Percentiles rank a stretch among this genome's conserved stretches.
phyloP scores from a whole-genome alignment of 805 yeast species.

The Schwanniomyces yamadae region DNA sequence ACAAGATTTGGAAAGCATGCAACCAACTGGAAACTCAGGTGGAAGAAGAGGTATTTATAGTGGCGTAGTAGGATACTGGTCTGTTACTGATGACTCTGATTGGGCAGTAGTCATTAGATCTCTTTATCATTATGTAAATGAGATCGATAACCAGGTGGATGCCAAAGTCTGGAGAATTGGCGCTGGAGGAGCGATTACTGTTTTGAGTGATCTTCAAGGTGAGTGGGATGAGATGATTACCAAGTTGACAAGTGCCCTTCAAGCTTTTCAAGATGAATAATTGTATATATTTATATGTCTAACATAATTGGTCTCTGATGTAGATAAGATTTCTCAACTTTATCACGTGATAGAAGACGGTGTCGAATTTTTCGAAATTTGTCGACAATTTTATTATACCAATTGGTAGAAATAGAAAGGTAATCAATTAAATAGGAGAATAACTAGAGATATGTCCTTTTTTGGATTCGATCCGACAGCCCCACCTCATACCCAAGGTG shows the following conservation, averaged over 20 bases:
- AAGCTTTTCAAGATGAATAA: slow-evolving; percentile 48
- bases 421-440: neutral
- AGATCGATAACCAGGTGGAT: slow-evolving; percentile 26
- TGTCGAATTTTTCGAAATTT: neutral
- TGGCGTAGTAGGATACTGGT: slow-evolving; percentile 96
- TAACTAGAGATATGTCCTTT: slow-evolving; percentile 51
- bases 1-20: slow-evolving; percentile 52
- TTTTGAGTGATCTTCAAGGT: slow-evolving; percentile 73
- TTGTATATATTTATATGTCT: neutral
- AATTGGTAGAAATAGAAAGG: neutral
- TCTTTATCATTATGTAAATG: slow-evolving; percentile 62
- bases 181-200: slow-evolving; percentile 98
- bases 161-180: slow-evolving; percentile 74
- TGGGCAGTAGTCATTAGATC: slow-evolving; percentile 96
- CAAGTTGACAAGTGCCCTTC: slow-evolving; percentile 78
- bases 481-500: slow-evolving; percentile 24
- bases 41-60: slow-evolving; percentile 82
- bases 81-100: slow-evolving; percentile 80
- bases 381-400: neutral
- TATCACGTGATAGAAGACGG: neutral
- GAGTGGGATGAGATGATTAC: slow-evolving; percentile 92
- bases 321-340: no score
- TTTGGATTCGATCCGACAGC: slow-evolving; percentile 61
- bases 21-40: slow-evolving; percentile 27
- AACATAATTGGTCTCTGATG: no score